Evolutionary conservation across 768 basidiomycete genomes (phyloP).

Genomic region (Pulveroboletus sp.): DNA sequence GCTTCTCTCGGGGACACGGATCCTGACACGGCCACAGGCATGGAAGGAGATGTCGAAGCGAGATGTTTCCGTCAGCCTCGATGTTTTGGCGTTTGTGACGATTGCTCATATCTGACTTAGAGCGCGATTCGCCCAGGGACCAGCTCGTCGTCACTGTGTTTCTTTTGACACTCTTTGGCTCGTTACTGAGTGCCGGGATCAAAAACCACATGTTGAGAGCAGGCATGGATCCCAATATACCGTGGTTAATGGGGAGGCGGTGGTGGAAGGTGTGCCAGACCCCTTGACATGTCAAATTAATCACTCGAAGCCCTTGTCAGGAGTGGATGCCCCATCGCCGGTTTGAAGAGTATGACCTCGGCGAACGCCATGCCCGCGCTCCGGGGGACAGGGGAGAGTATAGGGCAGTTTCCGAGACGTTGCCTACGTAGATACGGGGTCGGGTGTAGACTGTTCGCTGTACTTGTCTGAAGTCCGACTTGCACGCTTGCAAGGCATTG

Average conservation of each 20-base stretch:
- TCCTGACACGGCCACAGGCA: constrained; percentile 90
- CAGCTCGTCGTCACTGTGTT: constrained; percentile 91
- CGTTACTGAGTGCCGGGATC: constrained; percentile 79
- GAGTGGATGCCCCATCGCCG: constrained; percentile 46
- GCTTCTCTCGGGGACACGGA: constrained; percentile 82
- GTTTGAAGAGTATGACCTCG: constrained; percentile 48
- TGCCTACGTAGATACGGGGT: constrained; percentile 15
- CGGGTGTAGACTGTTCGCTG: neutral
- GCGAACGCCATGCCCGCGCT: constrained; percentile 29
- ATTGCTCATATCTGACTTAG: constrained; percentile 39
- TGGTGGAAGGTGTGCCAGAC: constrained; percentile 78
- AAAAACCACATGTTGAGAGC: constrained; percentile 79
- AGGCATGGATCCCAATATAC: constrained; percentile 57
- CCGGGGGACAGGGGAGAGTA: constrained; percentile 41
- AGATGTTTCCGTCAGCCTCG: constrained; percentile 84
- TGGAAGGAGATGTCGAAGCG: constrained; percentile 93
- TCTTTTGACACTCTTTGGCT: constrained; percentile 79
- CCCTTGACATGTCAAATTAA: constrained; percentile 15
- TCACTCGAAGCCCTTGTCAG: constrained; percentile 18
- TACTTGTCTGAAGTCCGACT: neutral
- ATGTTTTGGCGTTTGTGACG: constrained; percentile 29
- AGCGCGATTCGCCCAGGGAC: constrained; percentile 93
- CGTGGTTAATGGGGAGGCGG: constrained; percentile 58
- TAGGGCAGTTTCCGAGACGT: constrained; percentile 35
- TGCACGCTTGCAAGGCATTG: neutral